Conservation (phyloP, 148 eudicot species). For the Rhododendron williamsianum region DNA sequence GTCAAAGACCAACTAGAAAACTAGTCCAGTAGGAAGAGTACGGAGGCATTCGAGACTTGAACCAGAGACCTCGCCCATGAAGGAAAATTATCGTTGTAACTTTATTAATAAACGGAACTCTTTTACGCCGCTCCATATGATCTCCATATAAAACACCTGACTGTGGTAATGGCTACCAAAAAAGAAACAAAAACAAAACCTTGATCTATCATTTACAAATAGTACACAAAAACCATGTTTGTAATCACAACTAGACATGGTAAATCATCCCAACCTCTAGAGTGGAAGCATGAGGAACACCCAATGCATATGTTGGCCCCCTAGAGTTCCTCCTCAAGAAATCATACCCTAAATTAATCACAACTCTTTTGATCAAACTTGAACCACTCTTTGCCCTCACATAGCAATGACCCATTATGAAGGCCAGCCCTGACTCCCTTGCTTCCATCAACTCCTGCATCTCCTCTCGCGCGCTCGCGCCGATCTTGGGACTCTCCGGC, state of each 20-base stretch:
- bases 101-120: too few species aligned
- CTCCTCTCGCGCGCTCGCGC: slow-evolving; percentile 45
- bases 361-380: slow-evolving; percentile 67
- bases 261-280: slow-evolving; percentile 93
- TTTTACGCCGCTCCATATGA: background rate
- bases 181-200: background rate
- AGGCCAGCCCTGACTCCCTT: slow-evolving; percentile 86
- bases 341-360: slow-evolving; percentile 73
- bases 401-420: slow-evolving; percentile 72
- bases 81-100: background rate
- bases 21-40: too few species aligned
- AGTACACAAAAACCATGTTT: background rate
- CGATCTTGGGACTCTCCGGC: slow-evolving; percentile 59
- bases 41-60: too few species aligned
- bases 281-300: slow-evolving; percentile 81
- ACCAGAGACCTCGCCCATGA: too few species aligned
- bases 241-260: slow-evolving; percentile 45
- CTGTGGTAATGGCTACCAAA: background rate
- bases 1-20: too few species aligned
- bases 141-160: background rate
- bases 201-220: slow-evolving; percentile 21
- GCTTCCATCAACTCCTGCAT: slow-evolving; percentile 77
- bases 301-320: slow-evolving; percentile 55
- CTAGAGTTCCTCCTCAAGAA: slow-evolving; percentile 85
- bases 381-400: slow-evolving; percentile 86